Evolutionary conservation across 208 protist genomes (phyloP), one percentile per base, ranked within the genome.

Genomic region (Trichomonas tenax): DNA sequence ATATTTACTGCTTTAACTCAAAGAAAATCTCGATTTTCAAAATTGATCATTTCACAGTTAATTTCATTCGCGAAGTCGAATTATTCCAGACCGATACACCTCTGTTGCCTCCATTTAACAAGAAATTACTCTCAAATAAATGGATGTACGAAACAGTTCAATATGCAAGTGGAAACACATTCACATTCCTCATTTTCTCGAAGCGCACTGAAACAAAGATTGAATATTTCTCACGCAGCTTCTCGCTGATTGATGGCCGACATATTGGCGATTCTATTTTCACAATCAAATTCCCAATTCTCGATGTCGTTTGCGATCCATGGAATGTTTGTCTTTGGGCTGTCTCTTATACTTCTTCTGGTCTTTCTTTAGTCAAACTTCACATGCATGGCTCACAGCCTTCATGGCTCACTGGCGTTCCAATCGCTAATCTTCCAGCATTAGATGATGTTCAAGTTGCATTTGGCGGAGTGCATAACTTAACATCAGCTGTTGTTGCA

Each of bases 1-100:
- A 58, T 51, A 93, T 93, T 93, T 93, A 93, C 36, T 93, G 40
- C 14, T 93, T 93, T 17, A 93, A 93, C 14, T n/a, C 38, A 21
- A 93, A 93, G n/a, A 93, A 93, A 93, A n/a, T 93, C 10, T 41
- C 86, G 26, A 44, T 93, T 51, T 93, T 93, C 46, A 40, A 38
- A 58, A 48, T 93, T 48, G 3, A 23, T 34, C 45, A 93, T 38
- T 72, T 72, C 26, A 4, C 26, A 17, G 45, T 93, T 48, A 93
- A 26, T 38, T 93, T 93, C 34, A 41, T 48, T 40, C 8, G 86
- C 17, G 17, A 51, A 9, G 46, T 93, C 15, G 45, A 48, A 93
- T 93, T 93, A 51, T 48, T 34, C 11, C 23, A 51, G n/a, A 31
- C 14, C 0, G n/a, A 34, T 38, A 34, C 23, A 48, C n/a, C 45